phyloP scores from a whole-genome alignment of 345 rosid genomes.

The Anacardium occidentale region DNA sequence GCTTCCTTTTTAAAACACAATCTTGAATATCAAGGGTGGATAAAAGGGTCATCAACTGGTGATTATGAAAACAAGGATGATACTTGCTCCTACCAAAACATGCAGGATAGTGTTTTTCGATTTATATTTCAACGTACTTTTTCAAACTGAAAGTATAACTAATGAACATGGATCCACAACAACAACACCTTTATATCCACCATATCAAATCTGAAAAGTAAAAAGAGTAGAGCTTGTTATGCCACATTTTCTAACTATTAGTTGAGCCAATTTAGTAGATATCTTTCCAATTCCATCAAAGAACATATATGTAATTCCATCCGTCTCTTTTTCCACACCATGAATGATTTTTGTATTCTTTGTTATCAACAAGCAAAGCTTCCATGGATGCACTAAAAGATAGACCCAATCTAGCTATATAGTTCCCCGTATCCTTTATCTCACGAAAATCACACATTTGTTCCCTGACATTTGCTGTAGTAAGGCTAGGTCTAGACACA shows the following conservation, averaged over 20 bases:
- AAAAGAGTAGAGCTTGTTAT: slow-evolving; percentile 31
- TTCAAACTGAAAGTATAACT: slow-evolving; percentile 41
- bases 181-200: slow-evolving; percentile 54
- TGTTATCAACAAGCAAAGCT: slow-evolving; percentile 30
- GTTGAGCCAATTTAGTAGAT: slow-evolving; percentile 34
- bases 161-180: slow-evolving; percentile 43
- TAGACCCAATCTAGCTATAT: slow-evolving; percentile 49
- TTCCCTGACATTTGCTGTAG: slow-evolving; percentile 38
- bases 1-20: slow-evolving; percentile 36
- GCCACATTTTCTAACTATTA: slow-evolving; percentile 40
- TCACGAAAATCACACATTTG: slow-evolving; percentile 37
- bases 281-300: slow-evolving; percentile 59
- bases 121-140: slow-evolving; percentile 44
- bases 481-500: slow-evolving; percentile 34
- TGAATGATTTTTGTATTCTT: slow-evolving; percentile 37
- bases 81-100: slow-evolving; percentile 42
- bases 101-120: slow-evolving; percentile 37
- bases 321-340: slow-evolving; percentile 25
- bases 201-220: slow-evolving; percentile 51
- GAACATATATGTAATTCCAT: slow-evolving; percentile 25
- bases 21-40: slow-evolving; percentile 44
- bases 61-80: slow-evolving; percentile 45
- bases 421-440: slow-evolving; percentile 45
- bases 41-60: slow-evolving; percentile 33
- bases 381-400: slow-evolving; percentile 48